Evolutionary conservation across 192 early-diverging fungal species (phyloP).

Genomic region (Mortierella claussenii): DNA sequence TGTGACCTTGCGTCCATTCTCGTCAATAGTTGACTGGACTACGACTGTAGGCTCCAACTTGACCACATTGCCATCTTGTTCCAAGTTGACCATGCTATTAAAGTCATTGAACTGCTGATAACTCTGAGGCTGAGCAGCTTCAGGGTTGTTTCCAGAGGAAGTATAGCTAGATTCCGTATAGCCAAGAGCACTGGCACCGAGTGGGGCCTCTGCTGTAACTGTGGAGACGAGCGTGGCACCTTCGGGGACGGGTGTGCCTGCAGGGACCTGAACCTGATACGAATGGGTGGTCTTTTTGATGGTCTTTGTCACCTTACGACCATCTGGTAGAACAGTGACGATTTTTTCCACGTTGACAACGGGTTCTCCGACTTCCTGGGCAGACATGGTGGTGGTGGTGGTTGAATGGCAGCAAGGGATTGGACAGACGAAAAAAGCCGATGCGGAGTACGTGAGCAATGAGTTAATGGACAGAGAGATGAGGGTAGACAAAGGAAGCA

Average conservation of each 20-base stretch:
- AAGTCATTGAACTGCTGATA: conserved; percentile 11
- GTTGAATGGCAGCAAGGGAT: conserved; percentile 9
- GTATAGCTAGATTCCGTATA: not conserved
- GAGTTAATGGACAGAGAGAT: not conserved
- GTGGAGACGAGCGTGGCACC: conserved; percentile 37
- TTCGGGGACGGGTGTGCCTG: conserved; percentile 37
- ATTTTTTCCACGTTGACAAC: conserved; percentile 34
- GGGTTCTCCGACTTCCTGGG: conserved; percentile 44
- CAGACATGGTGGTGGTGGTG: conserved; percentile 19
- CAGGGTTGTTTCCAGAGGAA: not conserved
- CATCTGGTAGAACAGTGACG: conserved; percentile 40
- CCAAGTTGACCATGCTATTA: conserved; percentile 12
- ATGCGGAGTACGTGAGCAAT: not conserved
- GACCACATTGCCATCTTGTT: conserved; percentile 5
- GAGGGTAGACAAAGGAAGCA: conserved; percentile 5
- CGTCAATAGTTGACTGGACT: conserved; percentile 29
- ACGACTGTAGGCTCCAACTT: conserved; percentile 34
- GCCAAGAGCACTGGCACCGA: not conserved
- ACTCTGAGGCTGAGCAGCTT: conserved; percentile 4
- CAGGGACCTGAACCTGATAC: conserved; percentile 49
- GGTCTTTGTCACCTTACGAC: conserved; percentile 50
- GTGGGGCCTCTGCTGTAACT: conserved; percentile 5
- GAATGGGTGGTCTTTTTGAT: conserved; percentile 41
- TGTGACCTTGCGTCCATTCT: conserved; percentile 46
- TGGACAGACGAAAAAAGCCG: conserved; percentile 1